phyloP scores from a whole-genome alignment of 1,139 yeast species.

The Blastobotrys illinoisensis region DNA sequence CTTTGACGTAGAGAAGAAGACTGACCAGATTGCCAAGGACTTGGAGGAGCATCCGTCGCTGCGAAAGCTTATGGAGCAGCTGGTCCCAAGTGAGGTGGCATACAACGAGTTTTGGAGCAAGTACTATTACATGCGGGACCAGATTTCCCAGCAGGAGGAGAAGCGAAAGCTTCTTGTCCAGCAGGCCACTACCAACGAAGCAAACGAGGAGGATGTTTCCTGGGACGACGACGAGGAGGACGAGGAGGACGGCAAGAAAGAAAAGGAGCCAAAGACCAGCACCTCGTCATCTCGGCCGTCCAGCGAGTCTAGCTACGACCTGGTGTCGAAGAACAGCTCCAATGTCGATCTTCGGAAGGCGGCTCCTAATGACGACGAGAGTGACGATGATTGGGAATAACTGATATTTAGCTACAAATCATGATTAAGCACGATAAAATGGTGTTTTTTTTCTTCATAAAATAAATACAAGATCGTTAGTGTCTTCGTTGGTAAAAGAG shows the following conservation, averaged over 20 bases:
- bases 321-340: conserved; percentile 36
- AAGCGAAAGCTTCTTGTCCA: conserved; percentile 58
- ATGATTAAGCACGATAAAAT: not conserved
- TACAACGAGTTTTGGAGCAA: conserved; percentile 70
- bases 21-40: conserved; percentile 47
- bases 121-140: conserved; percentile 54
- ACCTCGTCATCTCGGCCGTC: conserved; percentile 33
- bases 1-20: conserved; percentile 47
- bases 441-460: not conserved
- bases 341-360: conserved; percentile 27
- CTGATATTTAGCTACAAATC: not conserved
- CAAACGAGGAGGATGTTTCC: conserved; percentile 40
- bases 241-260: conserved; percentile 16
- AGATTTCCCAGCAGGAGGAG: conserved; percentile 57
- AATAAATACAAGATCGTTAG: not conserved
- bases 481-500: conserved; percentile 44
- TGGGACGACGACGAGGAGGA: conserved; percentile 53
- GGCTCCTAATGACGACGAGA: conserved; percentile 33
- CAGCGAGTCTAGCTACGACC: conserved; percentile 39
- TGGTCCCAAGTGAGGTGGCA: conserved; percentile 61
- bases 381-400: conserved; percentile 58
- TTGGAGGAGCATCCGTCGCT: conserved; percentile 51
- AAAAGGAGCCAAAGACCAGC: conserved; percentile 2
- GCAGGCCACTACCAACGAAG: conserved; percentile 38
- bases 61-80: conserved; percentile 49